phyloP scores from a whole-genome alignment of 306 rosid genomes.

The Begonia masoniana region DNA sequence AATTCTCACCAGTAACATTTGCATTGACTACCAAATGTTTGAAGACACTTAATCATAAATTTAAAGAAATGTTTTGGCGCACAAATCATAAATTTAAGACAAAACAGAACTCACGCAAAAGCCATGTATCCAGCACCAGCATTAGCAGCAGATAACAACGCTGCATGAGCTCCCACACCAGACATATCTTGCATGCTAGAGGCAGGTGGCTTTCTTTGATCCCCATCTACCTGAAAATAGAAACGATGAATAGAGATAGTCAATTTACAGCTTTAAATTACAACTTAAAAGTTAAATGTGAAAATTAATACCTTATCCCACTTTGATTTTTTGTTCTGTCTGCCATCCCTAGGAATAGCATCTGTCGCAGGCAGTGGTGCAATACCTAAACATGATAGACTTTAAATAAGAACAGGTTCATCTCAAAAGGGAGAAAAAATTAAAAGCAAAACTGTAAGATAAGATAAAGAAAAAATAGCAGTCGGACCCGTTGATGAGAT shows the following conservation, averaged over 20 bases:
- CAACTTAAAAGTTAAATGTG: slow-evolving; percentile 4
- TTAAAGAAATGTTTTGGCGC: not conserved
- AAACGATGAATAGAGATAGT: slow-evolving; percentile 9
- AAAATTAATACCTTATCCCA: slow-evolving; percentile 35
- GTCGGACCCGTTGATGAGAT: too few species aligned
- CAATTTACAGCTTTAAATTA: slow-evolving; percentile 6
- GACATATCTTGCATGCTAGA: slow-evolving; percentile 47
- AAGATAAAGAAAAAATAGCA: slow-evolving; percentile 11
- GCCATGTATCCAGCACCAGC: slow-evolving; percentile 76
- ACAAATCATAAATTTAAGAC: not conserved
- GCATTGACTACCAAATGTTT: too few species aligned
- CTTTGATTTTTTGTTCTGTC: slow-evolving; percentile 39
- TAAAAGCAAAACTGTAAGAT: slow-evolving; percentile 10
- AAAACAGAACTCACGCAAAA: slow-evolving; percentile 52
- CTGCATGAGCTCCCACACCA: slow-evolving; percentile 49
- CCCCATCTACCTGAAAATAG: slow-evolving; percentile 59
- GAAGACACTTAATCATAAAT: too few species aligned
- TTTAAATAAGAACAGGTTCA: too few species aligned
- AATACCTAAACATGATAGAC: not conserved
- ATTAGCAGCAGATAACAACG: slow-evolving; percentile 56
- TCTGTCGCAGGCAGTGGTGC: slow-evolving; percentile 35
- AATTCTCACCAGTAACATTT: too few species aligned
- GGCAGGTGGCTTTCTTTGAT: slow-evolving; percentile 51
- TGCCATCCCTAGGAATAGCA: slow-evolving; percentile 45
- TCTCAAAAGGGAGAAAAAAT: not conserved